These are phyloP conservation scores for Nicotiana obtusifolia DNA, from an alignment of 257 asterid genomes.

Conservation along the genomic window DNA sequence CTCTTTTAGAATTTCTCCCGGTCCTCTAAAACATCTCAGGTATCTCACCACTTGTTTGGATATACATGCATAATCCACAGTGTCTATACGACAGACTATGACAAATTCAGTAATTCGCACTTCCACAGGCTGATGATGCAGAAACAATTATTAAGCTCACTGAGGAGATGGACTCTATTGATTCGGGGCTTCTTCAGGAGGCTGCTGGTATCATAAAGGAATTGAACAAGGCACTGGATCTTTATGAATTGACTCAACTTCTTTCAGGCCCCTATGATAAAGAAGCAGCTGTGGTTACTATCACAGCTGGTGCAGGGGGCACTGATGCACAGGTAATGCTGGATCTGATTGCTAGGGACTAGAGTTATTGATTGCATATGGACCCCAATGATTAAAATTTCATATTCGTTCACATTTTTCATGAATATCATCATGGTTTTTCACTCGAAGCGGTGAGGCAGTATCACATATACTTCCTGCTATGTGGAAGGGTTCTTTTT, in stretches of 20 bases:
- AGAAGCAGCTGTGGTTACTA: slow-evolving; percentile 80
- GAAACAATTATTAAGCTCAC: slow-evolving; percentile 88
- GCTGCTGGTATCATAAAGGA: slow-evolving; percentile 72
- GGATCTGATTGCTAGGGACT: neutral
- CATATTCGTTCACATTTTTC: neutral
- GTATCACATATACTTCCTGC: neutral
- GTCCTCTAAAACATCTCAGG: slow-evolving; percentile 5
- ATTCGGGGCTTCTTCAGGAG: slow-evolving; percentile 72
- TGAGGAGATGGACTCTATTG: slow-evolving; percentile 87
- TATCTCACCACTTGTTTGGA: slow-evolving; percentile 2
- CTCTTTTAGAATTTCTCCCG: neutral
- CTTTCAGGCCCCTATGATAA: slow-evolving; percentile 93
- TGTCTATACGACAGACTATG: neutral
- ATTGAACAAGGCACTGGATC: slow-evolving; percentile 76
- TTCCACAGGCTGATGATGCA: slow-evolving; percentile 63
- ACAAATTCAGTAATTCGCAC: neutral
- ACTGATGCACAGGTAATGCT: slow-evolving; percentile 95
- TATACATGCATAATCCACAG: neutral
- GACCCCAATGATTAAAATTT: neutral
- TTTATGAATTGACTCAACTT: slow-evolving; percentile 82
- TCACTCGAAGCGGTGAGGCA: neutral
- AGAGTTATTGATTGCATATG: neutral
- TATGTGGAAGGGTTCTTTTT: neutral
- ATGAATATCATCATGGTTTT: neutral
- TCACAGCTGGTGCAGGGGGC: slow-evolving; percentile 97